phyloP scores from a whole-genome alignment of 805 yeast genomes.

The Ogataea pilisensis region DNA sequence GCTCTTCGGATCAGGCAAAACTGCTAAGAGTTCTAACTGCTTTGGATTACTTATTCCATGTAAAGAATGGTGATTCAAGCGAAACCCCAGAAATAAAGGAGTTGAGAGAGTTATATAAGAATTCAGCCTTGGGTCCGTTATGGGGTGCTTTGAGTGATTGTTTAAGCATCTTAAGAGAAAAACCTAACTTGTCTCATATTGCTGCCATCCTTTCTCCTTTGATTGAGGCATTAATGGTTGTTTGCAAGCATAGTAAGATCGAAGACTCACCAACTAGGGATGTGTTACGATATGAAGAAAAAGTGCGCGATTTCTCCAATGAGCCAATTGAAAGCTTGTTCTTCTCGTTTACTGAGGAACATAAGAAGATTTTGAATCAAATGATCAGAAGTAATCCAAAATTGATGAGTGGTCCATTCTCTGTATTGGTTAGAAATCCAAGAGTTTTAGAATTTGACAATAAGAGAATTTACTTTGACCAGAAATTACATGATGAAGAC shows the following conservation, averaged over 20 bases:
- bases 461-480: constrained; percentile 79
- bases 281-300: constrained; percentile 55
- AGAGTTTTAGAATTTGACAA: constrained; percentile 91
- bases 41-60: constrained; percentile 71
- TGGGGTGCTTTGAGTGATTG: constrained; percentile 86
- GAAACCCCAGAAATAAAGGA: constrained; percentile 38
- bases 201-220: constrained; percentile 81
- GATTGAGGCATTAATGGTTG: constrained; percentile 91
- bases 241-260: constrained; percentile 81
- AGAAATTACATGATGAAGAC: constrained; percentile 57
- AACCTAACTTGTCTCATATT: constrained; percentile 51
- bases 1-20: constrained; percentile 85
- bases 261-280: constrained; percentile 54
- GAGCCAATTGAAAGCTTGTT: constrained; percentile 77
- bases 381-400: constrained; percentile 91
- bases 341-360: constrained; percentile 84
- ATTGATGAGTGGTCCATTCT: constrained; percentile 92
- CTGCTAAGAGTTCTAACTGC: constrained; percentile 84
- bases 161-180: constrained; percentile 57
- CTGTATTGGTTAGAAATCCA: constrained; percentile 83
- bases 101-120: constrained; percentile 58
- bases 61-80: constrained; percentile 29
- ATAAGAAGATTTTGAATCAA: constrained; percentile 79
- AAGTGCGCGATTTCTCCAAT: constrained; percentile 59
- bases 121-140: constrained; percentile 65